phyloP scores from a whole-genome alignment of 2,329 filamentous ascomycete species.

The Xylaria sp. region DNA sequence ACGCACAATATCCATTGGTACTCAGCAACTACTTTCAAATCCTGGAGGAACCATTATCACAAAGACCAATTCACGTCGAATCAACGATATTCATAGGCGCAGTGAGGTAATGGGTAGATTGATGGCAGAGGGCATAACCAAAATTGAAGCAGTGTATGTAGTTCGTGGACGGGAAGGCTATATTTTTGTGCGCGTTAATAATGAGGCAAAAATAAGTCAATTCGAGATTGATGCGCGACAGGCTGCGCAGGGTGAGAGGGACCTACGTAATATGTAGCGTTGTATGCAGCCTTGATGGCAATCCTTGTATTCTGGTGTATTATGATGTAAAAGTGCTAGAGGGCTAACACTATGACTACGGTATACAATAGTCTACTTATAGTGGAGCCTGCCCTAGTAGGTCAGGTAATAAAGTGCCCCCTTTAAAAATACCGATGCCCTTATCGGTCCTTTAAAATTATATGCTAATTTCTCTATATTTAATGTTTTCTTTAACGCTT shows the following conservation, averaged over 20 bases:
- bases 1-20: constrained; percentile 23
- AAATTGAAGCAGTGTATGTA: not conserved
- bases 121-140: not conserved
- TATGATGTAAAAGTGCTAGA: too few species aligned
- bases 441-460: too few species aligned
- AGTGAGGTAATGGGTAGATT: not conserved
- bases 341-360: too few species aligned
- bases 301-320: too few species aligned
- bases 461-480: too few species aligned
- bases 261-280: too few species aligned
- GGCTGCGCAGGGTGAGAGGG: not conserved
- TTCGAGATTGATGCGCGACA: constrained; percentile 15
- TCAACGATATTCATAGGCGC: not conserved
- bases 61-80: constrained; percentile 13
- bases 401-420: too few species aligned
- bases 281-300: too few species aligned
- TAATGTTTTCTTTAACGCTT: too few species aligned
- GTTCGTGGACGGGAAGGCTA: not conserved
- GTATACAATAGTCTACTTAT: too few species aligned
- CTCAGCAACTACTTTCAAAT: constrained; percentile 36
- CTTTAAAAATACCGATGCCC: too few species aligned
- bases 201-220: not conserved
- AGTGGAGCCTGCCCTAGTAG: too few species aligned
- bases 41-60: constrained; percentile 28
- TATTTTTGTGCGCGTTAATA: not conserved